phyloP scores from a whole-genome alignment of 768 basidiomycete species.

The Tulasnella sp. region DNA sequence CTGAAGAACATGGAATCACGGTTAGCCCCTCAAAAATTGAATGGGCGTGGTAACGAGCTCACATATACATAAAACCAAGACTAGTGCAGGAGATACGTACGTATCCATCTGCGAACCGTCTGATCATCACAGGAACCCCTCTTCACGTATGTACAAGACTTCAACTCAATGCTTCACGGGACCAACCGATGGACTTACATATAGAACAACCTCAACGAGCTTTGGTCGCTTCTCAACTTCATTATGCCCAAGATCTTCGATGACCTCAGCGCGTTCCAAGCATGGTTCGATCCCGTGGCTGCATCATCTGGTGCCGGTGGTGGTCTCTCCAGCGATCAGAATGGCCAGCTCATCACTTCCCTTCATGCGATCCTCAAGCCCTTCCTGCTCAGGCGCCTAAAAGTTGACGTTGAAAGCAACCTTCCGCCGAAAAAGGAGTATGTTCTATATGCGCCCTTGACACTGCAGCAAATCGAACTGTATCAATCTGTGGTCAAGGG shows the following conservation, averaged over 20 bases:
- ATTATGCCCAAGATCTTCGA: conserved; percentile 90
- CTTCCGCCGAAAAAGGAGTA: conserved; percentile 94
- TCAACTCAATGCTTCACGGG: background rate
- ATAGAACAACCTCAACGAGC: conserved; percentile 88
- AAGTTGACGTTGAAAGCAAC: conserved; percentile 80
- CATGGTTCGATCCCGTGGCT: conserved; percentile 44
- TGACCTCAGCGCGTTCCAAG: conserved; percentile 80
- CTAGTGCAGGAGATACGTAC: conserved; percentile 85
- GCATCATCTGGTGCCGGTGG: conserved; percentile 14
- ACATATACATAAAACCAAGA: conserved; percentile 21
- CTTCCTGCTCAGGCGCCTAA: conserved; percentile 84
- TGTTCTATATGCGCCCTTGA: conserved; percentile 83
- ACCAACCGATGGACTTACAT: too few relatives aligned
- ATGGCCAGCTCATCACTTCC: conserved; percentile 56
- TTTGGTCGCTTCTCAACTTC: conserved; percentile 94
- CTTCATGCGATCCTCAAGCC: conserved; percentile 90
- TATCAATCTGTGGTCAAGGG: conserved; percentile 73
- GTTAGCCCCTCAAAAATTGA: conserved; percentile 22
- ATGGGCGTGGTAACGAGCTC: conserved; percentile 9
- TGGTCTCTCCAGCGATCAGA: conserved; percentile 45
- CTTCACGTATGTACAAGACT: conserved; percentile 54
- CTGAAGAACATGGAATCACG: conserved; percentile 90
- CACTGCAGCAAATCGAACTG: conserved; percentile 65
- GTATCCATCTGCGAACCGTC: conserved; percentile 70
- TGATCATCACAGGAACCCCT: conserved; percentile 94